phyloP scores from a whole-genome alignment of 192 early-diverging fungal species.

The Backusella psychrophila region DNA sequence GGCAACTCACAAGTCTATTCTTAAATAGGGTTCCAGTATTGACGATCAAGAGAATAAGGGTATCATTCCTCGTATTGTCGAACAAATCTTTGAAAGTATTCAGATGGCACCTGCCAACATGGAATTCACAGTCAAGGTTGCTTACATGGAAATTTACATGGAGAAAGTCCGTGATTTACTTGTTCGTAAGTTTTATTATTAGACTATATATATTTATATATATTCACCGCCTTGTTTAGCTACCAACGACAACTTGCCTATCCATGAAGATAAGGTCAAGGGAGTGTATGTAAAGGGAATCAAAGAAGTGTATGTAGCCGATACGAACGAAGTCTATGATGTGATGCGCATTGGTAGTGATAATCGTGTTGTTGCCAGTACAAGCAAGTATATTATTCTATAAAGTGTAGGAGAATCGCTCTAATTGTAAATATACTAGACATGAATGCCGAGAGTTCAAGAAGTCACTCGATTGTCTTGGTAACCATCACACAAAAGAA shows the following conservation, averaged over 20 bases:
- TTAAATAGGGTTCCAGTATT: conserved; percentile 82
- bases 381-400: conserved; percentile 56
- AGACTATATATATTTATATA: background rate
- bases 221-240: conserved; percentile 41
- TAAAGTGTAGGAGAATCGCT: too few relatives aligned
- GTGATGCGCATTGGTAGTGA: conserved; percentile 92
- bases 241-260: conserved; percentile 83
- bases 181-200: conserved; percentile 61
- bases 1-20: background rate
- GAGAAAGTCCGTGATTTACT: conserved; percentile 97
- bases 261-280: conserved; percentile 94
- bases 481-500: conserved; percentile 95
- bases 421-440: conserved; percentile 30
- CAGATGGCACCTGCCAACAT: conserved; percentile 84
- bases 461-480: conserved; percentile 97
- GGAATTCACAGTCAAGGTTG: conserved; percentile 97
- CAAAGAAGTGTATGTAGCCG: conserved; percentile 94
- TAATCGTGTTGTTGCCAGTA: conserved; percentile 87
- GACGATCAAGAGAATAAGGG: conserved; percentile 87
- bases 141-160: conserved; percentile 99
- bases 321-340: conserved; percentile 93
- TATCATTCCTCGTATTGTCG: conserved; percentile 95
- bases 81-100: conserved; percentile 93
- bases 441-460: conserved; percentile 99
- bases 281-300: conserved; percentile 99